Conservation (phyloP, 1,284 basidiomycete species). For the Leccinum fuscescens region DNA sequence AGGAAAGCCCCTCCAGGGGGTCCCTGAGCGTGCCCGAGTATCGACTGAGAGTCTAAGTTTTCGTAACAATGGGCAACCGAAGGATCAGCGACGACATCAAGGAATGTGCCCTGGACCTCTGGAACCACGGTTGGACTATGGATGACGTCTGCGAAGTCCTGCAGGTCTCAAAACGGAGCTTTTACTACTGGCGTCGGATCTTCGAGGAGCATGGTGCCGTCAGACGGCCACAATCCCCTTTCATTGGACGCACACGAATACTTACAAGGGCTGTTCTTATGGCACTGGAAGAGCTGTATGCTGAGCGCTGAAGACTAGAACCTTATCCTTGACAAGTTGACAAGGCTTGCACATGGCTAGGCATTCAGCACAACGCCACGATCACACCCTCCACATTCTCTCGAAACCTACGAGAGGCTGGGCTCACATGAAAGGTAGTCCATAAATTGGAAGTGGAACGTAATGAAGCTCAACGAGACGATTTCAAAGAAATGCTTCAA, state of each 20-base stretch:
- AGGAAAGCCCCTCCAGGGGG: too few species aligned
- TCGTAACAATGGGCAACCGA: too few species aligned
- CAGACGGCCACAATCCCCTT: background rate
- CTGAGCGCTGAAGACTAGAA: background rate
- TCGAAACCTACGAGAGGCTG: background rate
- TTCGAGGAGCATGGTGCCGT: background rate
- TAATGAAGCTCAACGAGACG: background rate
- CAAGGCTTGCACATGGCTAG: background rate
- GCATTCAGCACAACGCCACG: background rate
- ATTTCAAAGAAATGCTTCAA: constrained; percentile 6
- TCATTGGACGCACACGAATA: background rate
- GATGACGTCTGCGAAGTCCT: too few species aligned
- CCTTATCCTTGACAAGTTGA: background rate
- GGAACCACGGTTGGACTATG: too few species aligned
- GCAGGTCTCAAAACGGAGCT: too few species aligned
- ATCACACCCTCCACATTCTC: background rate
- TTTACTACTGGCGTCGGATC: too few species aligned
- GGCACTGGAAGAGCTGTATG: background rate
- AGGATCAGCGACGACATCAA: too few species aligned
- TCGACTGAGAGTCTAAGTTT: too few species aligned
- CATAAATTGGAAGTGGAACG: background rate
- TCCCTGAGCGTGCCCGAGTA: too few species aligned
- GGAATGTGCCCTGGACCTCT: too few species aligned
- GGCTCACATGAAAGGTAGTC: background rate
- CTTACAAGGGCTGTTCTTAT: background rate